These are phyloP conservation scores for Hanseniaspora guilliermondii DNA, from an alignment of 805 yeast genomes.

Conservation along the genomic window DNA sequence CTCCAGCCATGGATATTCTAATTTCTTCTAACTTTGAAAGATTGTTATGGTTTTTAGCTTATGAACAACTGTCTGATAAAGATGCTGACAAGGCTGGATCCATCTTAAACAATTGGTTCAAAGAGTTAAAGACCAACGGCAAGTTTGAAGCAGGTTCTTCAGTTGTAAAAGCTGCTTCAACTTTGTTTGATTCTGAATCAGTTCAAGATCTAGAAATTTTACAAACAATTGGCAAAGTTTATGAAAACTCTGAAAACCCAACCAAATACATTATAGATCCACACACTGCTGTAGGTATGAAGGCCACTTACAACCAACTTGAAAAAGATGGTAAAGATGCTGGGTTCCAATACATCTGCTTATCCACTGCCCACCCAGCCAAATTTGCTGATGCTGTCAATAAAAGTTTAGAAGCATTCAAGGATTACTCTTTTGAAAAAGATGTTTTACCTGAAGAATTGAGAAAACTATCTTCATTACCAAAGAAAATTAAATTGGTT, in stretches of 20 bases:
- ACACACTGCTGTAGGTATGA: slow-evolving; percentile 90
- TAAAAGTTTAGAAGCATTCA: slow-evolving; percentile 51
- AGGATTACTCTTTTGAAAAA: slow-evolving; percentile 70
- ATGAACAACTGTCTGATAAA: slow-evolving; percentile 45
- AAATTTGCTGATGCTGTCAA: slow-evolving; percentile 95
- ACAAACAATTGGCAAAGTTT: slow-evolving; percentile 62
- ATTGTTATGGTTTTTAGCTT: slow-evolving; percentile 83
- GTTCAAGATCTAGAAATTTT: slow-evolving; percentile 69
- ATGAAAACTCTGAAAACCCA: slow-evolving; percentile 40
- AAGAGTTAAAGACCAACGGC: slow-evolving; percentile 60
- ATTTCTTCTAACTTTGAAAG: slow-evolving; percentile 95
- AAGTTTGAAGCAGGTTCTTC: slow-evolving; percentile 56
- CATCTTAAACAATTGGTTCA: slow-evolving; percentile 64
- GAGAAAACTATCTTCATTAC: slow-evolving; percentile 53
- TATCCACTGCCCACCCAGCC: slow-evolving; percentile 98
- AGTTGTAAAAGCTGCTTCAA: slow-evolving; percentile 53
- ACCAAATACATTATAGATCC: slow-evolving; percentile 83
- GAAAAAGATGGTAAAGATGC: slow-evolving; percentile 33
- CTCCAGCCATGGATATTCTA: slow-evolving; percentile 98
- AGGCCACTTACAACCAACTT: slow-evolving; percentile 56
- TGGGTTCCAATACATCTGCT: slow-evolving; percentile 47
- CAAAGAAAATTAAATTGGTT: slow-evolving; percentile 60
- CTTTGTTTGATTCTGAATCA: slow-evolving; percentile 64
- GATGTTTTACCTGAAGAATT: slow-evolving; percentile 86
- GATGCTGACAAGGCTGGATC: slow-evolving; percentile 51